Conservation (phyloP, 2,329 filamentous ascomycete genomes). For the Monilinia laxa region DNA sequence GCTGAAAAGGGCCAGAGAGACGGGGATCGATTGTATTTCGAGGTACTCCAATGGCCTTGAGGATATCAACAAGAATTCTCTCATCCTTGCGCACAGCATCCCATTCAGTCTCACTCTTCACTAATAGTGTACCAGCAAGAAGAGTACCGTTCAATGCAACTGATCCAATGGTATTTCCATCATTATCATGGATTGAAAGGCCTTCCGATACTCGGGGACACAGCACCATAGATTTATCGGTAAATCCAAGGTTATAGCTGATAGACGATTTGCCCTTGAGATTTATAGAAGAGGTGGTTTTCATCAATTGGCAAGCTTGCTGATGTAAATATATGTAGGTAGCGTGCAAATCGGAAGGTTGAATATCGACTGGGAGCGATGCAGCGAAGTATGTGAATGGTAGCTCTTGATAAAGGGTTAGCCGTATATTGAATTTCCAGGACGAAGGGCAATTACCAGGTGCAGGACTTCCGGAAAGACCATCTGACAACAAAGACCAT, state of each 20-base stretch:
- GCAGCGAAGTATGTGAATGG: constrained; percentile 39
- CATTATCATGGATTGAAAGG: constrained; percentile 29
- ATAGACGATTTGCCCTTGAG: constrained; percentile 45
- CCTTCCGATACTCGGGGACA: constrained; percentile 57
- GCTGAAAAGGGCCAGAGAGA: background rate
- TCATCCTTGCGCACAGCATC: constrained; percentile 49
- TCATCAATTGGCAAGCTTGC: constrained; percentile 28
- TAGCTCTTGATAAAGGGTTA: constrained; percentile 27
- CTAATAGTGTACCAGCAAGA: constrained; percentile 62
- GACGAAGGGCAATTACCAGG: constrained; percentile 25
- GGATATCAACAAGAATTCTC: constrained; percentile 44
- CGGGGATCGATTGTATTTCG: background rate
- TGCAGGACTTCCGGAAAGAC: constrained; percentile 34
- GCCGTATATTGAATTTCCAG: background rate
- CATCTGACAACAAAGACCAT: constrained; percentile 54
- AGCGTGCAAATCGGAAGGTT: constrained; percentile 30
- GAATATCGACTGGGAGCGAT: constrained; percentile 27
- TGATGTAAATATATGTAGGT: constrained; percentile 35
- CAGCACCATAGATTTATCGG: constrained; percentile 52
- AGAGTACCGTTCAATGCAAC: constrained; percentile 59
- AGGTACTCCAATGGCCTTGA: constrained; percentile 40
- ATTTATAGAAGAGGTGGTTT: background rate
- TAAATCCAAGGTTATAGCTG: constrained; percentile 65
- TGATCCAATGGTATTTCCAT: constrained; percentile 34
- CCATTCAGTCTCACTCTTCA: constrained; percentile 60